Conservation (phyloP, 2,329 filamentous ascomycete species). For the Phymatotrichopsis omnivora region DNA sequence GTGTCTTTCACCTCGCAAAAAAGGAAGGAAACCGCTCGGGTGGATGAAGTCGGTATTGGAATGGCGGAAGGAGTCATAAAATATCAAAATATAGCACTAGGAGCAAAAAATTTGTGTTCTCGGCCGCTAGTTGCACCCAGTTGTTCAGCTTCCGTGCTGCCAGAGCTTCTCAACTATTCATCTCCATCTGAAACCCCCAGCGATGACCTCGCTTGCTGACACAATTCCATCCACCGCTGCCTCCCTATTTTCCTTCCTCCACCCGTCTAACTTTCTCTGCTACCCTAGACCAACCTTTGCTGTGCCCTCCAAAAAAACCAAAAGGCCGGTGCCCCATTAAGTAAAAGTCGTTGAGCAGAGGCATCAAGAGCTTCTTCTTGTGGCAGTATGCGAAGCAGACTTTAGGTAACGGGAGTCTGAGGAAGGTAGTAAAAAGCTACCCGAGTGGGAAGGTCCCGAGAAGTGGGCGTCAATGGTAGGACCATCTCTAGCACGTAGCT, state of each 20-base stretch:
- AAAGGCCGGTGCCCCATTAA: constrained; percentile 86
- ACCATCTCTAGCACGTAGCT: neutral
- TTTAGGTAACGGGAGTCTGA: constrained; percentile 82
- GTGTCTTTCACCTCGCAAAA: no score
- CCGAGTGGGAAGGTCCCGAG: constrained; percentile 93
- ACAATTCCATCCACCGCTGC: constrained; percentile 51
- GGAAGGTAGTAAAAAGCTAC: constrained; percentile 93
- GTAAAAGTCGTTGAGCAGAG: constrained; percentile 71
- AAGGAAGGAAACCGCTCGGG: no score
- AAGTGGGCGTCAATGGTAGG: constrained; percentile 93
- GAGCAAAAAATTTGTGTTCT: no score
- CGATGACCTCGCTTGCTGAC: constrained; percentile 68
- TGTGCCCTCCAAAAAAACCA: constrained; percentile 55
- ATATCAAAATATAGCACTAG: no score
- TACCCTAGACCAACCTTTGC: constrained; percentile 31
- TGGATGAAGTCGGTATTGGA: no score
- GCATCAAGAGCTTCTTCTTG: constrained; percentile 83
- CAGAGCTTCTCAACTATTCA: no score
- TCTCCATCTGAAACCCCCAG: neutral
- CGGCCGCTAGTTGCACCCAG: no score
- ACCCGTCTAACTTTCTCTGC: constrained; percentile 20
- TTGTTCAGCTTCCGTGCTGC: no score
- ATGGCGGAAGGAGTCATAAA: no score
- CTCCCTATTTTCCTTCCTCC: constrained; percentile 32
- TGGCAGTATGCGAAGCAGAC: constrained; percentile 98